Evolutionary conservation across 306 rosid species (phyloP).

Genomic region (Bauhinia variegata): DNA sequence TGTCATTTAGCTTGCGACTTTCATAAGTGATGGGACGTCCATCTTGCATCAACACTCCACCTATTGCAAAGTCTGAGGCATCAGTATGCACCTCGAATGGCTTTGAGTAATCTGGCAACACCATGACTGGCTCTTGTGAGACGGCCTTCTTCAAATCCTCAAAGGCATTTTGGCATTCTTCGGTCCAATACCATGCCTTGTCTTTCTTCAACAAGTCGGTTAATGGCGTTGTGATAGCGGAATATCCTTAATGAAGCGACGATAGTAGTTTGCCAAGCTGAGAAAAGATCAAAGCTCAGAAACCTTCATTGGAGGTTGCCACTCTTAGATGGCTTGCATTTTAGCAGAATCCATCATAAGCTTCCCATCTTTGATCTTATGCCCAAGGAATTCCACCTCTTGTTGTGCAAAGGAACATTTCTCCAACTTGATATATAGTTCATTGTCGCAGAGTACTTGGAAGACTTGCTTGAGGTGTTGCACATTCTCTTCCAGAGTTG

Average conservation of each 20-base stretch:
- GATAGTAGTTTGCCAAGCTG: conserved; percentile 6
- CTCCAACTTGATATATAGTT: not conserved
- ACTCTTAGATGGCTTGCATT: not conserved
- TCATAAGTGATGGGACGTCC: not conserved
- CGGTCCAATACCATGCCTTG: no score
- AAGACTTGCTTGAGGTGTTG: not conserved
- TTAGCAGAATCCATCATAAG: not conserved
- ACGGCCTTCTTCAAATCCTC: no score
- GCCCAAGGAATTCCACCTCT: not conserved
- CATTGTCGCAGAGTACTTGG: not conserved
- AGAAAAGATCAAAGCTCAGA: not conserved
- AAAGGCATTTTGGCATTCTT: no score
- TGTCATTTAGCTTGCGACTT: not conserved
- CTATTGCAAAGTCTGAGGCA: not conserved
- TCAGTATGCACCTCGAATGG: not conserved
- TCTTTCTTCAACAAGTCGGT: not conserved
- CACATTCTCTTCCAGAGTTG: not conserved
- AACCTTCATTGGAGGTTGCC: not conserved
- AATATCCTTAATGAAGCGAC: not conserved
- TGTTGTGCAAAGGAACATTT: not conserved
- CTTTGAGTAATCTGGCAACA: not conserved
- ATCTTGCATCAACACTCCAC: not conserved
- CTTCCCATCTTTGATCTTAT: not conserved
- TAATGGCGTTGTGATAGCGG: not conserved
- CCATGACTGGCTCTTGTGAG: no score